Base-by-base conservation (phyloP, 2,329 filamentous ascomycete genomes). In the Arachnomyces sp. region DNA sequence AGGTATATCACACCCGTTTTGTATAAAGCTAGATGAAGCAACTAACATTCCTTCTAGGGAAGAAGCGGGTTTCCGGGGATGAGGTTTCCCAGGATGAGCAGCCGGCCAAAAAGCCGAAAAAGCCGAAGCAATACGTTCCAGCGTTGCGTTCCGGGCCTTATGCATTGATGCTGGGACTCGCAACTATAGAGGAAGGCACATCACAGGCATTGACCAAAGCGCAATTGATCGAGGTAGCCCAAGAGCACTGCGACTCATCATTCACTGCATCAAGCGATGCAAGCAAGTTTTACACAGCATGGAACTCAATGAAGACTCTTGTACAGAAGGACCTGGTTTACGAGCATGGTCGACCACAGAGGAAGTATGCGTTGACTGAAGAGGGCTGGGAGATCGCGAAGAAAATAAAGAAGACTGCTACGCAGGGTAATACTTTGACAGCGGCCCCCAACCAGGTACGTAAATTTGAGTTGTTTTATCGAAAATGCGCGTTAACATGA, bases 221-320 rank as follows among this genome's bases (percentile, higher is more conserved):
- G 5, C 73, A 84, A 42, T 62, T 88, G 2, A 81, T 88, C 34
- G 77, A 80, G 43, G 65, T 72, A 9, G 82, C 84, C 1, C 82
- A 90, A 52, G 76, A 75, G 5, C 70, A 84, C 56, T 86, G 81
- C 51, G 82, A 89, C 54, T 65, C 80, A 2, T 88, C 83, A 0
- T 88, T 87, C 51, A 81, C 74, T 0, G 77, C 74, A 0, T 80
- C 82, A 0, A 70, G 66, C 31, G 81, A 85, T 39, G 68, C 82
- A 0, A 79, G 72, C 8, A 82, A 79, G 42, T 84, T 76, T 51
- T 84, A 85, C 51, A 90, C 84, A 0, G 85, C 85, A 0, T 92
- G 84, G 84, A 82, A 76, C 52, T 87, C 84, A 1, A 88, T 90
- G 73, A 85, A 84, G 55, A 86, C 81, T 0, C 64, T 92, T 25